Conservation (phyloP, 768 basidiomycete species). For the Pholiota molesta region DNA sequence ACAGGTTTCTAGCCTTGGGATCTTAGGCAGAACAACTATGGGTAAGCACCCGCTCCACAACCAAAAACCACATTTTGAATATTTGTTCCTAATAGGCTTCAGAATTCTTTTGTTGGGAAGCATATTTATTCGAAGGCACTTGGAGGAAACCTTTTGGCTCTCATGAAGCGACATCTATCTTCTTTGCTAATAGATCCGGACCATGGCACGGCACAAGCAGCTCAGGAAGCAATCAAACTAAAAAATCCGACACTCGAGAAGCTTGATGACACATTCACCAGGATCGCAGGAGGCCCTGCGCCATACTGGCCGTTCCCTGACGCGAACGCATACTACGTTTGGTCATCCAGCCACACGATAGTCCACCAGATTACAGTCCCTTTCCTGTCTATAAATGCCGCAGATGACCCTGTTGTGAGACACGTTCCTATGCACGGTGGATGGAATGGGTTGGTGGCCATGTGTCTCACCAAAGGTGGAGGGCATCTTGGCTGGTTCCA, state of each 20-base stretch:
- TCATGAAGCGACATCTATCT: slow-evolving; percentile 55
- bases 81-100: slow-evolving; percentile 44
- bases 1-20: slow-evolving; percentile 51
- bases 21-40: slow-evolving; percentile 48
- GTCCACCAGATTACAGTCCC: slow-evolving; percentile 68
- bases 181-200: slow-evolving; percentile 53
- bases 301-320: slow-evolving; percentile 53
- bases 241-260: slow-evolving; percentile 56
- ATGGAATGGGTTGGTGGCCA: slow-evolving; percentile 55
- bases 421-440: slow-evolving; percentile 60
- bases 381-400: slow-evolving; percentile 73
- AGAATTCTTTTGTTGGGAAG: slow-evolving; percentile 56
- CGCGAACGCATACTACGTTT: slow-evolving; percentile 51
- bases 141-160: slow-evolving; percentile 69
- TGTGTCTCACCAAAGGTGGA: slow-evolving; percentile 64
- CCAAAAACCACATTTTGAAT: neutral
- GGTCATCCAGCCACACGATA: slow-evolving; percentile 63
- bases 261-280: slow-evolving; percentile 67
- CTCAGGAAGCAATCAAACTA: slow-evolving; percentile 45
- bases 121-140: slow-evolving; percentile 78
- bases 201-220: slow-evolving; percentile 51
- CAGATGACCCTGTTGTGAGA: slow-evolving; percentile 77
- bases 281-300: slow-evolving; percentile 69
- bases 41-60: slow-evolving; percentile 36
- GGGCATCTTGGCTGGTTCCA: slow-evolving; percentile 90